These are phyloP conservation scores for Aspergillus kassunensis DNA, from an alignment of 495 filamentous ascomycete genomes.

Conservation along the genomic window DNA sequence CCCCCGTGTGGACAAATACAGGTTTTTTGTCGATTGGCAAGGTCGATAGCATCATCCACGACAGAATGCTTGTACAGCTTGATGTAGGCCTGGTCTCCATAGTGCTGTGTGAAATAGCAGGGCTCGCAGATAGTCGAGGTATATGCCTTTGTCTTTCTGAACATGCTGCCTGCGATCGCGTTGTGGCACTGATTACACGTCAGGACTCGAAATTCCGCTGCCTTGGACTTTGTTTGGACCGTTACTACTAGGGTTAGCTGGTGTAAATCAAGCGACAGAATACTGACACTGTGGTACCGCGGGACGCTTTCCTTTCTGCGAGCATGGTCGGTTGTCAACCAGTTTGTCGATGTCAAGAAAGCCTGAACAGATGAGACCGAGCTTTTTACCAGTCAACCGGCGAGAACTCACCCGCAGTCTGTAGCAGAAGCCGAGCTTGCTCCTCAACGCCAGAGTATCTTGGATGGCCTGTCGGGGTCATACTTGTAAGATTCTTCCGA, in stretches of 20 bases:
- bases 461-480: no score
- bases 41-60: conserved; percentile 7
- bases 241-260: conserved; percentile 1
- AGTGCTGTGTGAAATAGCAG: conserved; percentile 18
- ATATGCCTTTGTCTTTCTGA: not conserved
- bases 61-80: conserved; percentile 33
- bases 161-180: conserved; percentile 6
- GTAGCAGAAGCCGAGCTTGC: conserved; percentile 21
- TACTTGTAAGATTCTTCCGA: conserved; percentile 5
- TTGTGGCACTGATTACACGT: not conserved
- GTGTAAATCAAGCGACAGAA: not conserved
- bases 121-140: conserved; percentile 11
- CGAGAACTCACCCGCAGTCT: conserved; percentile 13
- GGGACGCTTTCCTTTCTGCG: not conserved
- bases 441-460: conserved; percentile 5
- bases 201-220: not conserved
- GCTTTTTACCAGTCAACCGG: not conserved
- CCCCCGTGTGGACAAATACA: not conserved
- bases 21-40: not conserved
- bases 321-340: not conserved
- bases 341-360: conserved; percentile 31
- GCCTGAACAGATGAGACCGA: conserved; percentile 12
- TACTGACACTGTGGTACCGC: conserved; percentile 7
- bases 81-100: conserved; percentile 10
- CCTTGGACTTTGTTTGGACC: not conserved